Evolutionary conservation across 352 stramenopile species (phyloP).

Genomic region (Peronospora farinosa): DNA sequence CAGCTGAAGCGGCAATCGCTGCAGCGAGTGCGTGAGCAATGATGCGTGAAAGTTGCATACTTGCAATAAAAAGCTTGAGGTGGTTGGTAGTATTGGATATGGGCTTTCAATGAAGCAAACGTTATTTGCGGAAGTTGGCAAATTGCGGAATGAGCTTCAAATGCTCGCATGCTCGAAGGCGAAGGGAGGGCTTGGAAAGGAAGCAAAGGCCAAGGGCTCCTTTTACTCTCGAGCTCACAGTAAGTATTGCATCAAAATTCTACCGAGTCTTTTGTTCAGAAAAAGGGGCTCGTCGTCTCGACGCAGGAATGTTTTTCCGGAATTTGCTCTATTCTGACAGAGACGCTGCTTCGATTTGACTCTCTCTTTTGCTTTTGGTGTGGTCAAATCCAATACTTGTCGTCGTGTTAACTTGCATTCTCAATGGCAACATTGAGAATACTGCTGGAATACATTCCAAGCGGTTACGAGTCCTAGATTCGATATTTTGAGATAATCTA

Average conservation of each 20-base stretch:
- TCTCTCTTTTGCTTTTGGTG: too few species aligned
- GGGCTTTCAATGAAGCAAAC: constrained; percentile 20
- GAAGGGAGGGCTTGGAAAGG: background rate
- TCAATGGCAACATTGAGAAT: too few species aligned
- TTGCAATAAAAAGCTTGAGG: constrained; percentile 3
- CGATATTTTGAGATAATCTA: too few species aligned
- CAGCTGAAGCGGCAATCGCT: constrained; percentile 17
- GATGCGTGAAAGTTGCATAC: constrained; percentile 30
- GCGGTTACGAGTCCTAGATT: too few species aligned
- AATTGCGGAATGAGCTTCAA: constrained; percentile 32
- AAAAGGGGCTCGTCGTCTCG: constrained; percentile 1
- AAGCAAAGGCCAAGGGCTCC: background rate
- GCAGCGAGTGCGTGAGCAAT: constrained; percentile 28
- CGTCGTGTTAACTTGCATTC: background rate
- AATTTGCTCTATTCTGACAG: too few species aligned
- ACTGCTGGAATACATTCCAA: too few species aligned
- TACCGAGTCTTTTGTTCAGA: constrained; percentile 21
- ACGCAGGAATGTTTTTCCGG: too few species aligned
- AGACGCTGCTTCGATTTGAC: too few species aligned
- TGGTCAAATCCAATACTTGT: background rate
- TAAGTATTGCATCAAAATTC: constrained; percentile 8
- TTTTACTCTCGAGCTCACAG: background rate
- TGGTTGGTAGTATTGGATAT: constrained; percentile 22
- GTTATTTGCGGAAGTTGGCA: constrained; percentile 16
- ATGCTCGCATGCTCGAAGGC: background rate